Conservation (phyloP, 2,329 filamentous ascomycete genomes). For the Torrubiella hemipterigena region DNA sequence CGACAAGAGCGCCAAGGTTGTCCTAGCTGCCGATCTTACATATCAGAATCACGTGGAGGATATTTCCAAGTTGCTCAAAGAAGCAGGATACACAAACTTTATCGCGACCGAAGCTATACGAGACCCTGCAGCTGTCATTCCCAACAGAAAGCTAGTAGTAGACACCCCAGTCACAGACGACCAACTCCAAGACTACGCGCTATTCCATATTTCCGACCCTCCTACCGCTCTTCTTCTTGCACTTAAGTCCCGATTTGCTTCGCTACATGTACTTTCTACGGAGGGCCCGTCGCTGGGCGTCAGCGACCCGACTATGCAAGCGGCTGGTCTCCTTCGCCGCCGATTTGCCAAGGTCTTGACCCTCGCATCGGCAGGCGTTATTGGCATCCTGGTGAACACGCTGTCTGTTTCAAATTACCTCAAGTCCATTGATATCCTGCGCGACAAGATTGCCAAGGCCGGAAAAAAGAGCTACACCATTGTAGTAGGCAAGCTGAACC, state of each 20-base stretch:
- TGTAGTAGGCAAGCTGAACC: constrained; percentile 92
- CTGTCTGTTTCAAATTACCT: constrained; percentile 87
- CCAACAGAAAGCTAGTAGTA: constrained; percentile 61
- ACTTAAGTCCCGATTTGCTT: constrained; percentile 68
- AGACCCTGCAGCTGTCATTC: constrained; percentile 67
- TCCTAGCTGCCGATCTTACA: constrained; percentile 83
- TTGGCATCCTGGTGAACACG: constrained; percentile 93
- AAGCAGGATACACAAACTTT: constrained; percentile 56
- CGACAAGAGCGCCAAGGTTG: constrained; percentile 48
- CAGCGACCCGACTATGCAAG: constrained; percentile 29
- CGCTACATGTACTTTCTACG: constrained; percentile 68
- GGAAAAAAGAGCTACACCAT: constrained; percentile 96
- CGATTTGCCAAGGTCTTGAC: constrained; percentile 80
- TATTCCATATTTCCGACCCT: constrained; percentile 79
- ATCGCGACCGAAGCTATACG: constrained; percentile 62
- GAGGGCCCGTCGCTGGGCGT: constrained; percentile 38
- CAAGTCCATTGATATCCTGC: constrained; percentile 62
- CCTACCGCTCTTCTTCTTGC: constrained; percentile 76
- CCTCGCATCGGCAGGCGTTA: constrained; percentile 68
- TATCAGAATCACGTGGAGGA: constrained; percentile 63
- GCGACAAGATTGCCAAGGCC: constrained; percentile 58
- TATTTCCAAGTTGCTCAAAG: constrained; percentile 41
- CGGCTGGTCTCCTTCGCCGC: constrained; percentile 54
- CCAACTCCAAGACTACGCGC: constrained; percentile 52
- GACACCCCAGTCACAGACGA: constrained; percentile 25